A percentile compares a stretch with the other conserved stretches of the same genome.
Conservation (phyloP, 2,329 filamentous ascomycete genomes). For the Aspergillus carbonarius region DNA sequence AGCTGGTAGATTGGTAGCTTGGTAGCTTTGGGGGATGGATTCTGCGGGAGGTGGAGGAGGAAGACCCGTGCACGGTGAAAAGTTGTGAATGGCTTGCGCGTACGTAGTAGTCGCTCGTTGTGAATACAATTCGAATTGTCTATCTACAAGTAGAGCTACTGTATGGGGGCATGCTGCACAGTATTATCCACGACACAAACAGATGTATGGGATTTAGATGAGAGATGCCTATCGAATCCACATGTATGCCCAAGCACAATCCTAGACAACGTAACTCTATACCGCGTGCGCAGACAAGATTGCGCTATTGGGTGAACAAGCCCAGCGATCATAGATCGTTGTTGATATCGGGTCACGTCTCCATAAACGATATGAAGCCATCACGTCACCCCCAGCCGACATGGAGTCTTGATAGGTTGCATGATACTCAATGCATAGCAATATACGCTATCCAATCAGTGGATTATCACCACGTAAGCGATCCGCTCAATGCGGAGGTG, state of each 20-base stretch:
- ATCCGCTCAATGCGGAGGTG: background rate
- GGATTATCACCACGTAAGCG: background rate
- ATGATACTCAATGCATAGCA: background rate
- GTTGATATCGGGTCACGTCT: background rate
- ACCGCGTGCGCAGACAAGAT: background rate
- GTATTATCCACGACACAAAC: no score
- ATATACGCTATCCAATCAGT: background rate
- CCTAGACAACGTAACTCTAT: background rate
- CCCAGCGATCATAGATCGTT: background rate
- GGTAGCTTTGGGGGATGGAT: background rate
- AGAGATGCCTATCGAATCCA: no score
- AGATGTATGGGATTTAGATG: no score
- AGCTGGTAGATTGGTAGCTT: background rate
- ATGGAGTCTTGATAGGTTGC: background rate
- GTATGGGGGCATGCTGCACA: no score
- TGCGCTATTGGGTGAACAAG: background rate
- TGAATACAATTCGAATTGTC: no score
- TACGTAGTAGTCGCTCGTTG: no score
- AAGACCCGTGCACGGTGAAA: background rate
- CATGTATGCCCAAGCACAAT: no score
- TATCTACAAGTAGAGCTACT: no score
- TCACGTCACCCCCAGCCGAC: background rate
- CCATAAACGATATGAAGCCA: background rate
- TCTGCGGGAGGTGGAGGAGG: background rate
- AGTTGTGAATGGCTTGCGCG: background rate